A percentile compares a stretch with the other conserved stretches of the same genome.
These are phyloP conservation scores for Penicillium riverlandense DNA, from an alignment of 495 filamentous ascomycete species.

Conservation along the genomic window DNA sequence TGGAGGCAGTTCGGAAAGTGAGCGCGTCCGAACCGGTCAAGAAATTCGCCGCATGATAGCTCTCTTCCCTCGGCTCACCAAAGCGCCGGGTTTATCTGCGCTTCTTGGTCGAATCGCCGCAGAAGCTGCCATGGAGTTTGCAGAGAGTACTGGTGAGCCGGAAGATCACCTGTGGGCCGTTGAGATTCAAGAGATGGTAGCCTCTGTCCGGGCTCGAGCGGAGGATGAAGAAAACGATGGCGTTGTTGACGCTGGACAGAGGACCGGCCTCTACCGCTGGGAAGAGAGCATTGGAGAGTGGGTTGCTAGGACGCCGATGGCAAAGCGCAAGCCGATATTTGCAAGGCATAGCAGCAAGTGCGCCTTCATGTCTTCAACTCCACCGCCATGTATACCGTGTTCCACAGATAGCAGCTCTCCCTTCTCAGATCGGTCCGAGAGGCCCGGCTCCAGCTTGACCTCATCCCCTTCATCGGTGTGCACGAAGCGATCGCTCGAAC, in stretches of 20 bases:
- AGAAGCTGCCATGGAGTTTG: conserved; percentile 40
- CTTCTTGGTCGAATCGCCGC: conserved; percentile 36
- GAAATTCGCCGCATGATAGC: conserved; percentile 26
- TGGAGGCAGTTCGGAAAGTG: conserved; percentile 16
- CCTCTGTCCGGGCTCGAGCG: no score
- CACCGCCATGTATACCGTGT: conserved; percentile 5
- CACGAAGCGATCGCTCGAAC: conserved; percentile 13
- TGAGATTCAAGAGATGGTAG: conserved; percentile 33
- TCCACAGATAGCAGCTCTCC: conserved; percentile 22
- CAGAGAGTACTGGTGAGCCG: conserved; percentile 37
- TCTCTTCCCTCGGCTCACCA: conserved; percentile 16
- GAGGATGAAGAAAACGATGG: conserved; percentile 1
- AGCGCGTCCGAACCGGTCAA: conserved; percentile 12
- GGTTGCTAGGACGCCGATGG: conserved; percentile 40
- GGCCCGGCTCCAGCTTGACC: conserved; percentile 20
- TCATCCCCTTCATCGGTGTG: conserved; percentile 25
- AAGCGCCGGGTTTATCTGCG: conserved; percentile 13
- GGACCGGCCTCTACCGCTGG: conserved; percentile 39
- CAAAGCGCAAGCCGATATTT: conserved; percentile 10
- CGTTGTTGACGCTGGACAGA: conserved; percentile 4
- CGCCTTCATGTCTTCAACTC: conserved; percentile 3
- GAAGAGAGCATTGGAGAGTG: conserved; percentile 51
- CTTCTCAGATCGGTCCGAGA: conserved; percentile 8
- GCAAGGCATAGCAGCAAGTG: conserved; percentile 3
- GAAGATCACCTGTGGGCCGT: conserved; percentile 44